These are phyloP conservation scores for Haberlea rhodopensis DNA, from an alignment of 257 asterid genomes.

Conservation along the genomic window DNA sequence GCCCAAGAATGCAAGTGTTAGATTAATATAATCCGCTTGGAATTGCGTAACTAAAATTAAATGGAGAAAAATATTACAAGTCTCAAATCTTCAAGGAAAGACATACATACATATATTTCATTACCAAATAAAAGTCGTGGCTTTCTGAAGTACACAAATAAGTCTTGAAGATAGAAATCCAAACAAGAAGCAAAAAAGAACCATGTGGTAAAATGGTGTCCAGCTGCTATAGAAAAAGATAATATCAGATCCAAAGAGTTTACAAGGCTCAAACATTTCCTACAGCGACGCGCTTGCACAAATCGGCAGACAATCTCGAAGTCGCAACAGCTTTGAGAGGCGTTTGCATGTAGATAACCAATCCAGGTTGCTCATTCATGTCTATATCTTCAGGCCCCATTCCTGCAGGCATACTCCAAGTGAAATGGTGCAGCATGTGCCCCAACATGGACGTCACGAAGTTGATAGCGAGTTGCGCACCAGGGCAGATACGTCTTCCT, in stretches of 20 bases:
- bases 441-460: conserved; percentile 68
- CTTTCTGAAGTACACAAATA: not conserved
- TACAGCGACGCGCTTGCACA: conserved; percentile 54
- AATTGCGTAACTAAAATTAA: not conserved
- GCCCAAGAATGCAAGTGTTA: too few relatives aligned
- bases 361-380: conserved; percentile 81
- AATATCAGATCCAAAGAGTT: not conserved
- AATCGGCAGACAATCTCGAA: conserved; percentile 54
- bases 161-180: not conserved
- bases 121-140: not conserved
- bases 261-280: not conserved
- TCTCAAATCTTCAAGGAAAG: too few relatives aligned
- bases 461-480: conserved; percentile 69
- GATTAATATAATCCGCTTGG: too few relatives aligned
- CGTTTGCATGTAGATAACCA: conserved; percentile 67
- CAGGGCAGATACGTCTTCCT: conserved; percentile 80
- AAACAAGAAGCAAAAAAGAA: too few relatives aligned
- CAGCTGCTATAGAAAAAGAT: not conserved
- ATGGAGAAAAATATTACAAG: not conserved
- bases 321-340: conserved; percentile 60
- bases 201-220: not conserved
- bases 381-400: conserved; percentile 59
- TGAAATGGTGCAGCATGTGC: conserved; percentile 66
- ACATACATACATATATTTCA: not conserved
- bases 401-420: conserved; percentile 52